phyloP scores from a whole-genome alignment of 1,139 yeast species.

The Protomyces inundatus region DNA sequence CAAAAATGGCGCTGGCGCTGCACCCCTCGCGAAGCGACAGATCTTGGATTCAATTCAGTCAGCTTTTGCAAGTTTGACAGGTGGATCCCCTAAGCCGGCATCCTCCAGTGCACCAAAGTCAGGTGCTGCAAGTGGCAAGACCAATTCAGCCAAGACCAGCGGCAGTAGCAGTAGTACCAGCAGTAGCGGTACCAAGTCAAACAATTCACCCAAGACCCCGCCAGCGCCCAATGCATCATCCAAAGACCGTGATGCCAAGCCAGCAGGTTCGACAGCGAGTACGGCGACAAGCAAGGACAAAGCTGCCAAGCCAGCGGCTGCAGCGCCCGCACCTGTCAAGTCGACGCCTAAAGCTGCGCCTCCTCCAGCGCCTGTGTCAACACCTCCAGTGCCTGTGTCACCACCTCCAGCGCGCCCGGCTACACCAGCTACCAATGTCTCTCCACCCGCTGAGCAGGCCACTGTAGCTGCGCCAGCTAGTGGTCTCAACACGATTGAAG shows the following conservation, averaged over 20 bases:
- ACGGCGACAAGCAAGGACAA: too few relatives aligned
- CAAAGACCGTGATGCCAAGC: too few relatives aligned
- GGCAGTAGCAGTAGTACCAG: too few relatives aligned
- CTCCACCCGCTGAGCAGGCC: not conserved
- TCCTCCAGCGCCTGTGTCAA: too few relatives aligned
- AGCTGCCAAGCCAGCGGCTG: not conserved
- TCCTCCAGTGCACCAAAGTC: not conserved
- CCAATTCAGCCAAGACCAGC: not conserved
- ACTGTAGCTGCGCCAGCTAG: not conserved
- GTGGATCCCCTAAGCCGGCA: not conserved
- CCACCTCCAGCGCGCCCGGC: not conserved
- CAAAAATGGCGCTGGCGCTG: not conserved
- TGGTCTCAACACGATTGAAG: not conserved
- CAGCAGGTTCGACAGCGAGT: too few relatives aligned
- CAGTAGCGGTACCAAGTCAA: too few relatives aligned
- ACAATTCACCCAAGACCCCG: too few relatives aligned
- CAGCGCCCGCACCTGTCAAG: not conserved
- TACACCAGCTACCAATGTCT: not conserved
- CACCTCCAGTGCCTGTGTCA: not conserved
- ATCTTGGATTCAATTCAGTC: not conserved
- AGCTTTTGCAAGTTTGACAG: not conserved
- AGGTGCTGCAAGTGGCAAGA: not conserved
- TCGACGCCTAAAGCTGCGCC: too few relatives aligned
- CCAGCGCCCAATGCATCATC: too few relatives aligned
- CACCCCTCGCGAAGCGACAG: not conserved